phyloP scores from a whole-genome alignment of 1,284 basidiomycete genomes.

The Sanghuangporus sanghuang region DNA sequence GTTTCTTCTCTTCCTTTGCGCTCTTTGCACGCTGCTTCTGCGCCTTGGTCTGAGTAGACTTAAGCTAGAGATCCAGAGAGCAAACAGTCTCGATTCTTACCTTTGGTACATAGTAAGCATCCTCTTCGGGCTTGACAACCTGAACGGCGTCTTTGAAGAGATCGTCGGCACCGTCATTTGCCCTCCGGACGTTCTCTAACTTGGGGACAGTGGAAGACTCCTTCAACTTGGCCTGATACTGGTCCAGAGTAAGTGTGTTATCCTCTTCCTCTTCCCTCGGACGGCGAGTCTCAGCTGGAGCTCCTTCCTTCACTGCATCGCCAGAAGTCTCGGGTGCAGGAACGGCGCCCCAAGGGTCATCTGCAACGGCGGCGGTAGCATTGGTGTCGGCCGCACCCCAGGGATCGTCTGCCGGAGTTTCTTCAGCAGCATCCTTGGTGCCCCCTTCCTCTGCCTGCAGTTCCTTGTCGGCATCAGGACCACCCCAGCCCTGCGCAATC shows the following conservation, averaged over 20 bases:
- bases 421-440: conserved; percentile 41
- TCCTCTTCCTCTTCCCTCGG: conserved; percentile 83
- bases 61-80: background rate
- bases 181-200: conserved; percentile 60
- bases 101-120: conserved; percentile 73
- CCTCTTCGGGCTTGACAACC: conserved; percentile 54
- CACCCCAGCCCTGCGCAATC: conserved; percentile 88
- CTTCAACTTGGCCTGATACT: conserved; percentile 75
- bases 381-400: conserved; percentile 21
- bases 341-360: conserved; percentile 35
- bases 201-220: conserved; percentile 61
- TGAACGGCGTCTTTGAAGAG: conserved; percentile 61
- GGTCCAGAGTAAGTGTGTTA: conserved; percentile 83
- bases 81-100: conserved; percentile 30
- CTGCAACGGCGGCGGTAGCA: conserved; percentile 26
- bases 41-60: conserved; percentile 44
- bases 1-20: conserved; percentile 71
- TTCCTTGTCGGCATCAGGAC: conserved; percentile 77
- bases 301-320: conserved; percentile 34
- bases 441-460: conserved; percentile 73
- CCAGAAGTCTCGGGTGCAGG: conserved; percentile 30
- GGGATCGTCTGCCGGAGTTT: conserved; percentile 21
- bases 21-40: conserved; percentile 56
- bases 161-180: conserved; percentile 60
- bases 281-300: conserved; percentile 27